Evolutionary conservation across 1,284 basidiomycete species (phyloP).

Genomic region (Trichosporon sp.): DNA sequence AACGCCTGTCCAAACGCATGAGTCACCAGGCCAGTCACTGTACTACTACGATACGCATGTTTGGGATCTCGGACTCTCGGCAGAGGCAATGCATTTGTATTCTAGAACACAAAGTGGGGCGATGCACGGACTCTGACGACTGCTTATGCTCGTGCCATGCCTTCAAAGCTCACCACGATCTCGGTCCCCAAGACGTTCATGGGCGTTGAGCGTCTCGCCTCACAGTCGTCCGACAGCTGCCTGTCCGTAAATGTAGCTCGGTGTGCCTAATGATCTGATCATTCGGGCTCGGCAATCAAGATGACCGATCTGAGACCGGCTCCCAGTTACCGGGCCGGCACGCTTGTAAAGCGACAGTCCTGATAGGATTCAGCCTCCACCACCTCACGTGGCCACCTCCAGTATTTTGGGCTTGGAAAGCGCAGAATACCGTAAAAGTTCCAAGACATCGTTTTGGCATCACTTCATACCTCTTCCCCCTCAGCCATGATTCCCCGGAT

Average conservation of each 20-base stretch:
- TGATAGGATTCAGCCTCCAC: neutral
- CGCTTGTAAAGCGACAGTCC: neutral
- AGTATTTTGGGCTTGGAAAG: neutral
- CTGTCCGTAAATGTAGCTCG: neutral
- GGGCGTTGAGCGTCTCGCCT: neutral
- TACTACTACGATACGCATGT: neutral
- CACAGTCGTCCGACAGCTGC: neutral
- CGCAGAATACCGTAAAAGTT: neutral
- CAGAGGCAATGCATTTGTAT: neutral
- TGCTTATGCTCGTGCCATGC: neutral
- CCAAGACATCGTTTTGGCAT: neutral
- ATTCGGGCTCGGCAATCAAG: neutral
- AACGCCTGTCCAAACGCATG: constrained; percentile 35
- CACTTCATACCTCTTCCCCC: neutral
- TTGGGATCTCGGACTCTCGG: neutral
- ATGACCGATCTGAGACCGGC: neutral
- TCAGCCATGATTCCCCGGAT: neutral
- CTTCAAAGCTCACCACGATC: neutral
- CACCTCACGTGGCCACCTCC: neutral
- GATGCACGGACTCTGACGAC: neutral
- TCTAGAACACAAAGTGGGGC: neutral
- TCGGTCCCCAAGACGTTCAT: neutral
- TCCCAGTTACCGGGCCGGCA: neutral
- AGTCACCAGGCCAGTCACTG: too few species aligned
- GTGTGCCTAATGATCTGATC: too few species aligned